Evolutionary conservation across 768 basidiomycete genomes (phyloP).

Genomic region (Daedaleopsis sinensis): DNA sequence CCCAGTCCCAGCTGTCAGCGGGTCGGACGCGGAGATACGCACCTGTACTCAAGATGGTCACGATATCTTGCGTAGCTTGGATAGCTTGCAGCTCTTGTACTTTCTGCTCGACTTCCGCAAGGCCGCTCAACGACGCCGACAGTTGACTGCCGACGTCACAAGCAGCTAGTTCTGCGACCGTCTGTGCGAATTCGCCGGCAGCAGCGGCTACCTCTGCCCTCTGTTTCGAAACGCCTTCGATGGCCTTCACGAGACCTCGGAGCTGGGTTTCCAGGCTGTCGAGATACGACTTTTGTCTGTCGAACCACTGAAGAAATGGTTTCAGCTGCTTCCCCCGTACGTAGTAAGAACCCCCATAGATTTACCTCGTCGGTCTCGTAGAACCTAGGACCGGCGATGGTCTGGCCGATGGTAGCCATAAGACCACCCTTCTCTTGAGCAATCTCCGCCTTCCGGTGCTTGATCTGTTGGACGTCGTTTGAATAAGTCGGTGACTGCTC

Average conservation of each 20-base stretch:
- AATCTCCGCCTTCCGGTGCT: constrained; percentile 80
- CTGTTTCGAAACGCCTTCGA: constrained; percentile 84
- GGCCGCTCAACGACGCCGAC: constrained; percentile 63
- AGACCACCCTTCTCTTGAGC: constrained; percentile 80
- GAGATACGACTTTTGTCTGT: constrained; percentile 80
- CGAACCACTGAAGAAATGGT: constrained; percentile 78
- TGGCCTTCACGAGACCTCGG: constrained; percentile 82
- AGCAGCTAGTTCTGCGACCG: constrained; percentile 66
- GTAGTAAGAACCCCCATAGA: background rate
- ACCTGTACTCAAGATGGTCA: constrained; percentile 80
- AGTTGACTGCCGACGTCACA: constrained; percentile 80
- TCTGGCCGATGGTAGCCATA: constrained; percentile 82
- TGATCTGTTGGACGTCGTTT: constrained; percentile 58
- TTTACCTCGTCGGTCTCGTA: constrained; percentile 86
- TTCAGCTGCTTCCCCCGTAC: no score
- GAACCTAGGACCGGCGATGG: constrained; percentile 78
- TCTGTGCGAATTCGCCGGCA: constrained; percentile 80
- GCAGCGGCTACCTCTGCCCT: constrained; percentile 75
- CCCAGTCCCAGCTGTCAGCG: background rate
- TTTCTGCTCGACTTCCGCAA: constrained; percentile 76
- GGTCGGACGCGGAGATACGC: constrained; percentile 2
- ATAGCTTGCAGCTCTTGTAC: constrained; percentile 73
- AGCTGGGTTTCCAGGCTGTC: constrained; percentile 91
- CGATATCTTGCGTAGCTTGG: constrained; percentile 83
- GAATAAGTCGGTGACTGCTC: background rate